Conservation (phyloP, 169 alveolate genomes). For the Eimeria acervulina region DNA sequence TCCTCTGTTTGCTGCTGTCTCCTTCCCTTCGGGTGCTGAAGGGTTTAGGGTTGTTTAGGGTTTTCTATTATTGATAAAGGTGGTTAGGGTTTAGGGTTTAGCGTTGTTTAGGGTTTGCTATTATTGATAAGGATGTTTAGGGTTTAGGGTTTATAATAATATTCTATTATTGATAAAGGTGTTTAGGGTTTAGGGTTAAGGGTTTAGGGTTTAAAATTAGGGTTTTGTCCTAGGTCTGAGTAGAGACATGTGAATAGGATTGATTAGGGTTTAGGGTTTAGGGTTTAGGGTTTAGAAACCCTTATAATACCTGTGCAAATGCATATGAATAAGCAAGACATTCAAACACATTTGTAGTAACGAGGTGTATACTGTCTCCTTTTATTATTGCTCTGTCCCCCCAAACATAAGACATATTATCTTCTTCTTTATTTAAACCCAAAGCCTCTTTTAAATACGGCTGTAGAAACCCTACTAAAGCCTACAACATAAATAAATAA, state of each 20-base stretch:
- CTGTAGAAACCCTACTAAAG: neutral
- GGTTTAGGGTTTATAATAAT: no score
- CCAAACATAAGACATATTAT: slow-evolving; percentile 87
- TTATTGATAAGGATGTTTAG: no score
- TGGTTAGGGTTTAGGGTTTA: no score
- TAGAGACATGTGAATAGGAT: neutral
- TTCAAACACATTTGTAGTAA: slow-evolving; percentile 88
- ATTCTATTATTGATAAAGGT: no score
- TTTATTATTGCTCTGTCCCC: slow-evolving; percentile 87
- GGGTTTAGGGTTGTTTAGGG: no score
- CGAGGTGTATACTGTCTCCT: slow-evolving; percentile 89
- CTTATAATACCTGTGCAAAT: slow-evolving; percentile 91
- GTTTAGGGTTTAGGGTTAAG: neutral
- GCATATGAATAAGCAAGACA: slow-evolving; percentile 91
- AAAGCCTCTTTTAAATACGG: slow-evolving; percentile 66
- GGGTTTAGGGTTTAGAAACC: no score
- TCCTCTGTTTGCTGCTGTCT: neutral
- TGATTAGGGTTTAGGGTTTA: neutral
- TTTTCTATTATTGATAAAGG: no score
- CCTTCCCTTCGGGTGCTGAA: no score
- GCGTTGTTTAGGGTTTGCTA: no score
- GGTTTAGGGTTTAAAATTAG: neutral
- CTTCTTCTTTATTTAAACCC: slow-evolving; percentile 82
- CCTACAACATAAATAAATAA: neutral
- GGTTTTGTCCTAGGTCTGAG: neutral